Evolutionary conservation across 441 rosid species (phyloP), one percentile per base, ranked within the genome.

Genomic region (Hypseocharis bilobata): DNA sequence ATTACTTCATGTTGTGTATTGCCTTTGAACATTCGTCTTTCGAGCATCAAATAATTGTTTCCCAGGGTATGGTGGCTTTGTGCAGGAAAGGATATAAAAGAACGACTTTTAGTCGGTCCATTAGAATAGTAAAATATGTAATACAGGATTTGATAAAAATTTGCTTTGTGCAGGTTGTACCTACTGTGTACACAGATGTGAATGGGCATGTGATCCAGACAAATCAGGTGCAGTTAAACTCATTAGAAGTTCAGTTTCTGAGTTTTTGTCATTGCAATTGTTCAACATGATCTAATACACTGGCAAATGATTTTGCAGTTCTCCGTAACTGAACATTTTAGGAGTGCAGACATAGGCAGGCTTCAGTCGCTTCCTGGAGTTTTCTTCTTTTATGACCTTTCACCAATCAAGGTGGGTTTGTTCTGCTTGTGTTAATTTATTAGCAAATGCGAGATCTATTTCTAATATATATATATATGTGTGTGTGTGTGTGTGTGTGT

Each of bases 361-460:
- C 83, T 88, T 30, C 95, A 84, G 72, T 74, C 94, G 47, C 81
- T 88, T 13, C 95, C 96, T 0, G 98, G 97, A 69, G 89, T 92
- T 65, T 92, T 92, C 88, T 87, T 92, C 88, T 85, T 90, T 73
- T 92, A 92, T 78, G 98, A 92, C 78, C 96, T 92, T 54, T 92
- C 98, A 60, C 96, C 98, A 25, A 90, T 92, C 70, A 92, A 92
- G 98, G 98, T 90, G 28, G 59, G 64, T 40, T 72, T 59, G 4
- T 59, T 14, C 25, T 8, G 27, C 52, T 27, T 19, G 22, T 64
- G 51, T 49, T 6, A 17, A 49, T 6, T 36, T 36, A 14, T 36
- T 36, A 36, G 7, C 6, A 4, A n/a, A n/a, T n/a, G 42, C 11
- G 11, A 36, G 11, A 36, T 36, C 6, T 14, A 36, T 36, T n/a